Base-by-base conservation (phyloP, 1,284 basidiomycete species). In the Microbotryum violaceum region DNA sequence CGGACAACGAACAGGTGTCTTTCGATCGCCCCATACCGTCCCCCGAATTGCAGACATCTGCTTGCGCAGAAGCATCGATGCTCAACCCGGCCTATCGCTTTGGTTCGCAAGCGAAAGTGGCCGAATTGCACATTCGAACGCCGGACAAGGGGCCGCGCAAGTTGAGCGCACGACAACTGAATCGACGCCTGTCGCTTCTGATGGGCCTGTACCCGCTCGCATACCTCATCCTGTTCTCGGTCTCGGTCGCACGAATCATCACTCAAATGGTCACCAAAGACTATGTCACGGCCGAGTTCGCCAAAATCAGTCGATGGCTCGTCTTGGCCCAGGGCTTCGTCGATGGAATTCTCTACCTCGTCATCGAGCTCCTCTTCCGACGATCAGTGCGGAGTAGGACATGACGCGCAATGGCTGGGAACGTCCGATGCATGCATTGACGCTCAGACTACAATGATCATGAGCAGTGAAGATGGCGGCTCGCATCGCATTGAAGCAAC, bases 221-320 rank as follows among this genome's bases (percentile, higher is more conserved):
- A 6, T 66, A 66, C 50, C 29, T 31, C 16, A 10, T 56, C 44
- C 58, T 66, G 31, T 59, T 66, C 50, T 56, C 61, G 21, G 58
- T 66, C 23, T 58, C 64, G 8, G 20, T 66, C n/a, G 64, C 58
- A 2, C 49, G 64, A 5, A 33, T 66, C 5, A 66, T 66, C 50
- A 29, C 57, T 23, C 58, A 60, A 46, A n/a, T 60, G 33, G 48
- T 48, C 10, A 60, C 51, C 25, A 27, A 27, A 4, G 45, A 23
- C 21, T n/a, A 31, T 2, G 52, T 53, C 10, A 18, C 45, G 3
- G 33, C 48, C 7, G 33, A 52, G 2, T 29, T 60, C 21, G 44
- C 53, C 9, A 60, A 60, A 33, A 50, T 60, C 21, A 21, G 29
- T 14, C 31, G 53, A 44, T 45, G 53, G 58, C 53, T 60, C 7